A percentile compares a stretch with the other conserved stretches of the same genome.
Evolutionary conservation across 169 alveolate genomes (phyloP).

Genomic region (Eimeria falciformis): DNA sequence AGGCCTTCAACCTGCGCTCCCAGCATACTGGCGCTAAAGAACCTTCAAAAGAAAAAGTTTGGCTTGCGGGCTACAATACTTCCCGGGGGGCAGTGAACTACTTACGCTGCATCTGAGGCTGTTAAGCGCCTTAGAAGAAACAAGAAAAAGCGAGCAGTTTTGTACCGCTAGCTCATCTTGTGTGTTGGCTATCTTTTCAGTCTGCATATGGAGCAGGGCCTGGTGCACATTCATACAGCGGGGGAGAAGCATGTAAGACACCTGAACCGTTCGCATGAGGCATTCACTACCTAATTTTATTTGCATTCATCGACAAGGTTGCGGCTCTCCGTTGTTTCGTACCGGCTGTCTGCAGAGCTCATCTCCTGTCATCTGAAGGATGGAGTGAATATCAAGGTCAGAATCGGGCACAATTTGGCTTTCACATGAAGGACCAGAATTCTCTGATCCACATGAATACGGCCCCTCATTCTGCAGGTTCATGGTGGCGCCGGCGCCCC

Average conservation of each 20-base stretch:
- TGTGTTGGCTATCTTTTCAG: conserved; percentile 19
- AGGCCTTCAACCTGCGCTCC: neutral
- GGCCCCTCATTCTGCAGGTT: too few relatives aligned
- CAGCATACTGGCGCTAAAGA: neutral
- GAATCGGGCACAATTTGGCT: too few relatives aligned
- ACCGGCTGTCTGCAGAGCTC: conserved; percentile 67
- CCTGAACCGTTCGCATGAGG: too few relatives aligned
- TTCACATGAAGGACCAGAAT: too few relatives aligned
- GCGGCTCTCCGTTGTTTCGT: neutral
- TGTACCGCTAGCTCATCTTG: conserved; percentile 64
- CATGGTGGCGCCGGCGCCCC: too few relatives aligned
- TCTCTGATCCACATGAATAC: too few relatives aligned
- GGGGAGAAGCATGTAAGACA: neutral
- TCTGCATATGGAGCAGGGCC: conserved; percentile 53
- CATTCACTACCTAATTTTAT: neutral
- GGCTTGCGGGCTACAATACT: too few relatives aligned
- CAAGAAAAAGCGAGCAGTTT: conserved; percentile 62
- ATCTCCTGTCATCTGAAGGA: conserved; percentile 51
- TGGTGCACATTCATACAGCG: neutral
- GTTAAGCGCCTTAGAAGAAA: conserved; percentile 53
- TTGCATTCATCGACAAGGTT: neutral
- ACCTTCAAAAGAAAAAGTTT: too few relatives aligned
- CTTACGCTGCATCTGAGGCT: conserved; percentile 58
- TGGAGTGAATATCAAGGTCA: neutral
- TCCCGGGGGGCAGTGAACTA: neutral